Evolutionary conservation across 2,329 filamentous ascomycete species (phyloP), one percentile per base, ranked within the genome.

Genomic region (Aspergillus brasiliensis): DNA sequence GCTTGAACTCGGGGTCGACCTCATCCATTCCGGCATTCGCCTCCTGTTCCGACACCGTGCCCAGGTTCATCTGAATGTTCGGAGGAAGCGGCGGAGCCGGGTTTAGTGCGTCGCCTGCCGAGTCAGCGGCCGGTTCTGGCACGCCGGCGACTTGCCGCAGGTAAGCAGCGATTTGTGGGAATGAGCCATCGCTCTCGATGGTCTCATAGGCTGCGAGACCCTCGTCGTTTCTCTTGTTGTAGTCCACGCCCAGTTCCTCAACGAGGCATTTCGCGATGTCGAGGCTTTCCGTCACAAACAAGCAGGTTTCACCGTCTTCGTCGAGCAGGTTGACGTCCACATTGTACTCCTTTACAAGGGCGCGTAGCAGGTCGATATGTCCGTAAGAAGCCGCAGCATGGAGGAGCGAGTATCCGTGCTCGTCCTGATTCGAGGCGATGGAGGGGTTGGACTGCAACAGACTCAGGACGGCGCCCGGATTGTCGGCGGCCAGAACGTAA

Each of bases 371-470:
- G 57, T 90, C 86, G 37, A 91, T 79, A 73, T 98, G 93, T 73
- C 89, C 90, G 83, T 98, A 99, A 67, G 93, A 97, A 17, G 91
- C 89, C 15, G 94, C 92, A 55, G 95, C 95, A 77, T 99, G 95
- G 51, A 98, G 81, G 25, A 98, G 86, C 49, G 92, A 96, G 80
- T 99, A 99, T 70, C 95, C 95, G 71, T 97, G 90, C 61, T 90
- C 87, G 76, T 99, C 95, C 78, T 96, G 91, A 55, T 84, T 80
- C 2, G 88, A 85, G 56, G 95, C 94, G 56, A 96, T 82, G n/a
- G 85, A 78, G 34, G 92, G 91, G 67, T 92, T 85, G 62, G 87
- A 81, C 64, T 86, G 85, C 55, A 99, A 87, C 67, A 93, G 86
- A 59, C 87, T 81, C 62, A 97, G 82, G 57, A 99, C 86, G 47